Evolutionary conservation across 495 filamentous ascomycete species (phyloP).

Genomic region (Penicillium verhagenii): DNA sequence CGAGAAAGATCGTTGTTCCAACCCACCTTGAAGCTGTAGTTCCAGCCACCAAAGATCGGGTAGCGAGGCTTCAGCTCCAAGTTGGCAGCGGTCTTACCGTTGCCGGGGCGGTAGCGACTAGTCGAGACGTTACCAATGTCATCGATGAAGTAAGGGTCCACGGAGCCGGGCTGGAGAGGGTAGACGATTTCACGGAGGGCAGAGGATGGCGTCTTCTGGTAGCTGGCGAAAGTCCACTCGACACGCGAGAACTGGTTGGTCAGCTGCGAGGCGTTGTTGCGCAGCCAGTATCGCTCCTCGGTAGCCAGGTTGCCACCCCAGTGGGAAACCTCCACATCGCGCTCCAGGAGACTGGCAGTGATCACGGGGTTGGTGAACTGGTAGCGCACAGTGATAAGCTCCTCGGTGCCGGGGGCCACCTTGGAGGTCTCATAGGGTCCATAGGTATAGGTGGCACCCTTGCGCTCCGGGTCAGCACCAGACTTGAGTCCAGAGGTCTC

Average conservation of each 20-base stretch:
- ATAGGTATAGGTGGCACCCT: constrained; percentile 84
- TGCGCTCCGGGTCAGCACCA: constrained; percentile 74
- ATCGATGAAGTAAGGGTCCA: constrained; percentile 90
- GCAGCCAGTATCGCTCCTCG: constrained; percentile 89
- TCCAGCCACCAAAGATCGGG: constrained; percentile 95
- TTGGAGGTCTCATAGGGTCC: constrained; percentile 79
- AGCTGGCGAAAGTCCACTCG: constrained; percentile 68
- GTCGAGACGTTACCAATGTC: constrained; percentile 97
- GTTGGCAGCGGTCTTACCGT: constrained; percentile 65
- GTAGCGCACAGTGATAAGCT: constrained; percentile 79
- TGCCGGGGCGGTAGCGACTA: constrained; percentile 77
- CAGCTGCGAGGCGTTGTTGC: constrained; percentile 81
- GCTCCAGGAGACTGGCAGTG: constrained; percentile 71
- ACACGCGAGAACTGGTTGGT: constrained; percentile 83
- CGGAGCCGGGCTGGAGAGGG: constrained; percentile 72
- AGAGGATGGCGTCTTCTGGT: constrained; percentile 70
- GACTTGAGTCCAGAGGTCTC: constrained; percentile 60
- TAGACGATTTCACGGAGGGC: constrained; percentile 82
- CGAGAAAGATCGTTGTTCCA: constrained; percentile 84
- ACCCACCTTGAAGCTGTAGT: constrained; percentile 91
- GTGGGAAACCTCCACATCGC: constrained; percentile 92
- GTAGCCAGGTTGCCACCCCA: constrained; percentile 96
- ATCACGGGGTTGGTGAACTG: constrained; percentile 92
- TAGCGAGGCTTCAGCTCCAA: constrained; percentile 91
- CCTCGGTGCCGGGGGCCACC: constrained; percentile 64